Conservation (phyloP, 1,139 yeast species). For the Candida sp. region DNA sequence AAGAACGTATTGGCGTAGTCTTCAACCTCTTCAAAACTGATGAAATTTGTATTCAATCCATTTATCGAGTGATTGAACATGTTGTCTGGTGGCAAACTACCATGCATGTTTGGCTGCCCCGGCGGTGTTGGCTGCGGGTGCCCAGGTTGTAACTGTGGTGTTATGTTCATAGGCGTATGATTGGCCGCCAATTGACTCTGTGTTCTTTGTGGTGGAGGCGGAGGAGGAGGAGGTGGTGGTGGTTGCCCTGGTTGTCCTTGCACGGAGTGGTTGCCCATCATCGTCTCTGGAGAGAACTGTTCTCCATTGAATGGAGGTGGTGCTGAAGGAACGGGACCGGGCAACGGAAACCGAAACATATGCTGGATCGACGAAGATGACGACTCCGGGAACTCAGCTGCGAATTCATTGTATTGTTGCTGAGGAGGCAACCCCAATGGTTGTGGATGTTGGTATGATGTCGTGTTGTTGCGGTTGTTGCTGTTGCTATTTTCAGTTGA, state of each 20-base stretch:
- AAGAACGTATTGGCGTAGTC: slow-evolving; percentile 5
- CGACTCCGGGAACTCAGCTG: background rate
- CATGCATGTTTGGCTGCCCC: background rate
- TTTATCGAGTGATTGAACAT: background rate
- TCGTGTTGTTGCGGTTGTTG: background rate
- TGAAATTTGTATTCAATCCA: background rate
- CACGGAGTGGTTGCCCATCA: background rate
- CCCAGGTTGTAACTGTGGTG: background rate
- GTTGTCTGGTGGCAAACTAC: background rate
- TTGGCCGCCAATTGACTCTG: no score
- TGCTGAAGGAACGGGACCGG: background rate
- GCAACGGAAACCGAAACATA: background rate
- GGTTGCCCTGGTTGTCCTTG: background rate
- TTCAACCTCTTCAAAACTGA: slow-evolving; percentile 3
- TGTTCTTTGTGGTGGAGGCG: no score
- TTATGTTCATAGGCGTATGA: no score
- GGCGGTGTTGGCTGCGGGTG: slow-evolving; percentile 3
- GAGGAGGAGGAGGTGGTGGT: background rate
- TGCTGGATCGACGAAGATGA: background rate
- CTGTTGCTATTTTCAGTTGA: background rate
- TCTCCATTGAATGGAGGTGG: background rate
- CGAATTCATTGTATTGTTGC: background rate
- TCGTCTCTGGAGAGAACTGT: background rate
- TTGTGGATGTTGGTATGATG: no score
- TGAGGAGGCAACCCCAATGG: background rate